phyloP scores from a whole-genome alignment of 1,139 yeast genomes.

The Taphrina sp. region DNA sequence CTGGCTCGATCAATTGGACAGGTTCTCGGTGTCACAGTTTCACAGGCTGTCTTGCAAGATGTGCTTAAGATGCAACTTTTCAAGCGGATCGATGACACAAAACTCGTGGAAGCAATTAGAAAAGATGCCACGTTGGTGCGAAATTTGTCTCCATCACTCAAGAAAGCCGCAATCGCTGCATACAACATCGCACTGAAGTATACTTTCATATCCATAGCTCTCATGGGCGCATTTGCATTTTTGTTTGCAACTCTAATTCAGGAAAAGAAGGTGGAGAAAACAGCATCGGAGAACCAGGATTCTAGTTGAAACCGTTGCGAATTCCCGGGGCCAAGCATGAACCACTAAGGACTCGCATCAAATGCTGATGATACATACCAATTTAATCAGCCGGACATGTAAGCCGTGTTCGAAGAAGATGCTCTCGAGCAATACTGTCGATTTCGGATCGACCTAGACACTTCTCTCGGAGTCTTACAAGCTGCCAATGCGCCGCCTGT shows the following conservation, averaged over 20 bases:
- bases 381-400: too few species aligned
- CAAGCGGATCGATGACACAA: background rate
- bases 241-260: conserved; percentile 16
- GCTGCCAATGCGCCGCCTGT: too few species aligned
- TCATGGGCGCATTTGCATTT: conserved; percentile 16
- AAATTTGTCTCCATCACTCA: background rate
- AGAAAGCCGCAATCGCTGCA: conserved; percentile 12
- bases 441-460: too few species aligned
- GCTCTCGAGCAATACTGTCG: too few species aligned
- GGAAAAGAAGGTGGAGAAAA: background rate
- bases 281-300: too few species aligned
- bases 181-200: conserved; percentile 16
- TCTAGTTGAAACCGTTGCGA: too few species aligned
- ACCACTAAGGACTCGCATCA: too few species aligned
- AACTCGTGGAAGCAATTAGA: conserved; percentile 10
- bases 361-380: too few species aligned
- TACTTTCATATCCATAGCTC: conserved; percentile 19
- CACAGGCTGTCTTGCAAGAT: conserved; percentile 28
- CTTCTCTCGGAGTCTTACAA: too few species aligned
- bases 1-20: conserved; percentile 38
- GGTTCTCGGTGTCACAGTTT: conserved; percentile 37
- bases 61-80: conserved; percentile 12
- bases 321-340: too few species aligned
- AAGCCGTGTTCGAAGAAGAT: too few species aligned
- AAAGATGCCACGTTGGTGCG: conserved; percentile 22